phyloP scores from a whole-genome alignment of 192 early-diverging fungal genomes.

The Backusella tuberculispora region DNA sequence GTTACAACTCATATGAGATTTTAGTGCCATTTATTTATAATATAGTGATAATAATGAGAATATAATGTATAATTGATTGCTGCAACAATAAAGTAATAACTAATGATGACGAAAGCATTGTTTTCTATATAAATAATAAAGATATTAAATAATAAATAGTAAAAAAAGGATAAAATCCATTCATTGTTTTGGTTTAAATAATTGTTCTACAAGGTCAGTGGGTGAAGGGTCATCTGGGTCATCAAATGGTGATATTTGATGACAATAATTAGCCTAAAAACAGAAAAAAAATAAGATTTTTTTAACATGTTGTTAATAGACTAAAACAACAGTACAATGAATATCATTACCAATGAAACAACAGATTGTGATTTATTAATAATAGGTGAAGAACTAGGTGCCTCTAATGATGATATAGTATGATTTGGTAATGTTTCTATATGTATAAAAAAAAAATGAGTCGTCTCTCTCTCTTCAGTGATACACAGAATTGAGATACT shows the following conservation, averaged over 20 bases:
- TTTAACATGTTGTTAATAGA: background rate
- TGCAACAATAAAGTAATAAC: too few species aligned
- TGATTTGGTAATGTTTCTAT: background rate
- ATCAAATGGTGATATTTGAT: slow-evolving; percentile 1
- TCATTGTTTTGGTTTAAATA: slow-evolving; percentile 23
- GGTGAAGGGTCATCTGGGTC: slow-evolving; percentile 27
- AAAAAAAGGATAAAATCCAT: too few species aligned
- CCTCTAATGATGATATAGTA: background rate
- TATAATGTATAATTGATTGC: too few species aligned
- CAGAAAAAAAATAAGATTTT: background rate
- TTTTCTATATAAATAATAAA: too few species aligned
- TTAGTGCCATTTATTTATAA: too few species aligned
- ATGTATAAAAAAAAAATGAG: too few species aligned
- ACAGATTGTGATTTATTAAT: slow-evolving; percentile 31
- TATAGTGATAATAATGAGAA: too few species aligned
- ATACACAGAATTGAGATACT: too few species aligned
- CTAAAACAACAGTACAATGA: background rate
- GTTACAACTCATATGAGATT: too few species aligned
- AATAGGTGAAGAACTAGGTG: background rate
- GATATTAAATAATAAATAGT: too few species aligned
- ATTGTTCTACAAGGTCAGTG: slow-evolving; percentile 33
- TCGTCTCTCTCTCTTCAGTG: too few species aligned
- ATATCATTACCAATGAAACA: slow-evolving; percentile 23
- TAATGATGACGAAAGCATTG: background rate
- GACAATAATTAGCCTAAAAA: slow-evolving; percentile 3